These are phyloP conservation scores for Syzygium malaccense DNA, from an alignment of 441 rosid species.

Conservation along the genomic window DNA sequence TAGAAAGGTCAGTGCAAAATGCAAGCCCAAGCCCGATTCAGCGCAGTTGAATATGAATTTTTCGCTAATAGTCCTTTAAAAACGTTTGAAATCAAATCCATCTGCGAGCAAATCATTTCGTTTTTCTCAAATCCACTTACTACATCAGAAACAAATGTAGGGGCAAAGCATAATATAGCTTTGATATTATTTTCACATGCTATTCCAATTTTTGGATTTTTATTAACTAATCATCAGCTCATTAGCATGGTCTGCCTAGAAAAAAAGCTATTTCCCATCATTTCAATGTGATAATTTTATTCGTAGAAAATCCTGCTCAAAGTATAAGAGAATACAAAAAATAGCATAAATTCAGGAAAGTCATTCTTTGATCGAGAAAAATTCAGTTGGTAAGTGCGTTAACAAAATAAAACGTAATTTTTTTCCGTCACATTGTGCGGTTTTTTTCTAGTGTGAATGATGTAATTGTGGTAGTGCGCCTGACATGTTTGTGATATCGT, in stretches of 20 bases:
- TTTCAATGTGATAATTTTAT: neutral
- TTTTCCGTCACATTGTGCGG: constrained; percentile 11
- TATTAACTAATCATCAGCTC: neutral
- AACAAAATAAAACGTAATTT: neutral
- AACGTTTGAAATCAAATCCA: neutral
- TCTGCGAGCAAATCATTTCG: neutral
- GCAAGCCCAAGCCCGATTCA: neutral
- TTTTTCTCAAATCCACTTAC: neutral
- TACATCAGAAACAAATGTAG: neutral
- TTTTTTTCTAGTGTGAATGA: constrained; percentile 3
- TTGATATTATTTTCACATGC: neutral
- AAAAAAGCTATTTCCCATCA: constrained; percentile 18
- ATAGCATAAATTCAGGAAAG: neutral
- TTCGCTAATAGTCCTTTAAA: neutral
- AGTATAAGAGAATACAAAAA: neutral
- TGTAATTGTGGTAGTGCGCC: neutral
- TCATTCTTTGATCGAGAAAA: neutral
- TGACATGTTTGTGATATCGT: neutral
- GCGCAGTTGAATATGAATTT: neutral
- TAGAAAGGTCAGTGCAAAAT: neutral
- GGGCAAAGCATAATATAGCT: neutral
- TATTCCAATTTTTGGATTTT: neutral
- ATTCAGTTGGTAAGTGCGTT: neutral
- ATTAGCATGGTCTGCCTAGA: constrained; percentile 5
- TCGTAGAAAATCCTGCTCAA: neutral